Base-by-base conservation (phyloP, 208 protist species). In the Trichomonas vaginalis region DNA sequence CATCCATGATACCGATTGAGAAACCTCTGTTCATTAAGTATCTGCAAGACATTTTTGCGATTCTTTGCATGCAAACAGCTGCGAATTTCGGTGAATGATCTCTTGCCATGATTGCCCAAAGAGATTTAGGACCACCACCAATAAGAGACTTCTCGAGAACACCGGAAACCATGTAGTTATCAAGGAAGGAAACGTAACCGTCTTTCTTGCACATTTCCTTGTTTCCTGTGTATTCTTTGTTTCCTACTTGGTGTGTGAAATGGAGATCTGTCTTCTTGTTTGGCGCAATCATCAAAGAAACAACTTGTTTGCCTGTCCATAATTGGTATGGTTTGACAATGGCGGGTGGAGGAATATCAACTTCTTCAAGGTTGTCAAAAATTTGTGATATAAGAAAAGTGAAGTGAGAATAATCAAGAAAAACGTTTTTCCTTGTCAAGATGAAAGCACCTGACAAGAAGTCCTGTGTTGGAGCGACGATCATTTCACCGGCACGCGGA, bases 221-320 rank as follows among this genome's bases (percentile, higher is more conserved):
- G 46, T 92, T 48, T 21, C 45, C 40, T 35, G 23, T 51, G 45
- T 92, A 92, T 39, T 92, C 86, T 47, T 92, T 92, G 37, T 92
- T 92, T 0, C 10, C 45, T 10, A 92, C 86, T 27, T 45, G 1
- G n/a, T 92, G 86, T 27, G 86, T 92, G 27, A 92, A 92, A 8
- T 48, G 14, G 12, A 92, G 39, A 0, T 92, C 82, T 4, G 17
- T 8, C 32, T 82, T 46, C 8, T n/a, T 82, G 17, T 51, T 96
- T 49, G 97, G 97, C 21, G 96, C 47, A 0, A 99, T 86, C 10
- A 99, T 97, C 3, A 99, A 96, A 95, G 97, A 97, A 95, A 99
- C 98, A 3, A 99, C 47, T 97, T 97, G 99, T 97, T 99, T 99
- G 17, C 99, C 99, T 27, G 99, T 99, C 99, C 99, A 99, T 95